Conservation (phyloP, 169 alveolate species). For the Eimeria acervulina region DNA sequence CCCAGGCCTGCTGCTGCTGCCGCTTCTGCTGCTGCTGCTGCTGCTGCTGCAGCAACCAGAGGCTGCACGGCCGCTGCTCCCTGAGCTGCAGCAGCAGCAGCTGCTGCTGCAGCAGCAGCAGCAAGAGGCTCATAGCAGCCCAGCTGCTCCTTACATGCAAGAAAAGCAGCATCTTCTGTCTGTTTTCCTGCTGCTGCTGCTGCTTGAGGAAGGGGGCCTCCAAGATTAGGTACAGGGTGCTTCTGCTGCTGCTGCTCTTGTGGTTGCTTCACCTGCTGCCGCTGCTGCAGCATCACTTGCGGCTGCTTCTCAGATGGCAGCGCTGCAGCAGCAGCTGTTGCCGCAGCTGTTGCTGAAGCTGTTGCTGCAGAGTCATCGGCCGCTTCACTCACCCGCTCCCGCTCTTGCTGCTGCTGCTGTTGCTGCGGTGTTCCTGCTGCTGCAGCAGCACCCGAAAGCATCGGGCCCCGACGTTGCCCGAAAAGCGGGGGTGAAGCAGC, state of each 20-base stretch:
- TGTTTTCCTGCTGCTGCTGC: not conserved
- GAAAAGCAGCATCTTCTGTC: not conserved
- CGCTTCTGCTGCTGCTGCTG: conserved; percentile 34
- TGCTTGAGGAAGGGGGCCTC: no score
- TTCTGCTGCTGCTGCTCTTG: no score
- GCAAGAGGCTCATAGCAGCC: conserved; percentile 49
- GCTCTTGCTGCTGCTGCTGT: not conserved
- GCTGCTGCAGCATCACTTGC: conserved; percentile 22
- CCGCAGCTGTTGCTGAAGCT: not conserved
- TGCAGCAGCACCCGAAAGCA: not conserved
- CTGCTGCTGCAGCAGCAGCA: conserved; percentile 41
- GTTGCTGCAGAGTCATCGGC: not conserved
- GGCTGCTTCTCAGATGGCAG: conserved; percentile 45
- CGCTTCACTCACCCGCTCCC: not conserved
- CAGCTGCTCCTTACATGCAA: not conserved
- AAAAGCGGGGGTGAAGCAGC: conserved; percentile 38
- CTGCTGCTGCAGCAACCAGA: not conserved
- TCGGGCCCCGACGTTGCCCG: not conserved
- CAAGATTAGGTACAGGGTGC: no score
- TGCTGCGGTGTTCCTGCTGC: no score
- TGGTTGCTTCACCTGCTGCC: no score
- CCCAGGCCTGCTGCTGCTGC: not conserved
- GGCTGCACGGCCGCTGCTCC: conserved; percentile 30
- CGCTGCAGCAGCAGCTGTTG: conserved; percentile 28
- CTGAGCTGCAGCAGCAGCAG: conserved; percentile 36